These are phyloP conservation scores for Morella rubra DNA, from an alignment of 306 rosid genomes.

Conservation along the genomic window DNA sequence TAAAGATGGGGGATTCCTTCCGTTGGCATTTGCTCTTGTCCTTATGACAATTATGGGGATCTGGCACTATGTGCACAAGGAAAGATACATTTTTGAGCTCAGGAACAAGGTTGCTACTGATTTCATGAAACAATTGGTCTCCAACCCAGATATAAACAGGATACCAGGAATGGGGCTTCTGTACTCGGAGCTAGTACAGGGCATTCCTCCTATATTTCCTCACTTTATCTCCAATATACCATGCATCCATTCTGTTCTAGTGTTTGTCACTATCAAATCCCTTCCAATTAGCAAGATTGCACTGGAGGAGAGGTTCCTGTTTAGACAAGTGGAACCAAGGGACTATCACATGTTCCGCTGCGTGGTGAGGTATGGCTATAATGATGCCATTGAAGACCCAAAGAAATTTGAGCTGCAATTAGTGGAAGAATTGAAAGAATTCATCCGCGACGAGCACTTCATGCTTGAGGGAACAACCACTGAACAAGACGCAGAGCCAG, in stretches of 20 bases:
- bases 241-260: conserved; percentile 65
- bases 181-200: conserved; percentile 78
- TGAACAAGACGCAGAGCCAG: not conserved
- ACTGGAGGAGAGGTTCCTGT: conserved; percentile 62
- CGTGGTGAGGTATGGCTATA: conserved; percentile 81
- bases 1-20: conserved; percentile 69
- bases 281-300: conserved; percentile 61
- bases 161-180: conserved; percentile 71
- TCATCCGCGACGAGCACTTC: conserved; percentile 40
- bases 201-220: conserved; percentile 77
- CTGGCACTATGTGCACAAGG: conserved; percentile 79
- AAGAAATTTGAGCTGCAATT: conserved; percentile 54
- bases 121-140: conserved; percentile 41
- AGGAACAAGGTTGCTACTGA: conserved; percentile 62
- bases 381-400: conserved; percentile 44
- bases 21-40: conserved; percentile 44
- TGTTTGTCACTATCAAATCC: conserved; percentile 68
- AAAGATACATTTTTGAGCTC: conserved; percentile 64
- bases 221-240: conserved; percentile 61
- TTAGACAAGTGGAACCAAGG: conserved; percentile 60
- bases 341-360: conserved; percentile 65
- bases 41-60: conserved; percentile 53
- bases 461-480: conserved; percentile 25
- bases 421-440: conserved; percentile 53
- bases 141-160: conserved; percentile 40